These are phyloP conservation scores for Aspergillus funiculosus DNA, from an alignment of 495 filamentous ascomycete genomes.

Conservation along the genomic window DNA sequence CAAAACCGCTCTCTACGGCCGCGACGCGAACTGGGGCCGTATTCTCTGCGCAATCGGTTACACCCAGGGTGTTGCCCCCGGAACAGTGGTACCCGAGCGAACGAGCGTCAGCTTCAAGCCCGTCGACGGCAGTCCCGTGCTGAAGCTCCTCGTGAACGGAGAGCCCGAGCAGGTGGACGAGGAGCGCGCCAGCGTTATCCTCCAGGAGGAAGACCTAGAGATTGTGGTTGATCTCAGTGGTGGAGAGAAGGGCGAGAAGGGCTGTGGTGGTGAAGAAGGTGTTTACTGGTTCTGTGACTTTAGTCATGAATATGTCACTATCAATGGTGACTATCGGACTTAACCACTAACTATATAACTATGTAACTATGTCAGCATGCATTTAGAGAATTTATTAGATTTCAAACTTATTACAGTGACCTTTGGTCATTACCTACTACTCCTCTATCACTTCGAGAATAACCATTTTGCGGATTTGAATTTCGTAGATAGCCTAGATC, in stretches of 20 bases:
- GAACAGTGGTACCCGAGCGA: constrained; percentile 67
- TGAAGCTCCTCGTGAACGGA: constrained; percentile 83
- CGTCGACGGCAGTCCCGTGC: constrained; percentile 67
- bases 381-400: too few species aligned
- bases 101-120: constrained; percentile 92
- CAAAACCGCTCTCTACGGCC: constrained; percentile 94
- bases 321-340: constrained; percentile 88
- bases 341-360: constrained; percentile 29
- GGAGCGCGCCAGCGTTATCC: constrained; percentile 72
- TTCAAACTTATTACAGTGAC: too few species aligned
- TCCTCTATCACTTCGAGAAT: too few species aligned
- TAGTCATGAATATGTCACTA: constrained; percentile 94
- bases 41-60: constrained; percentile 95
- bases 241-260: constrained; percentile 41
- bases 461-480: too few species aligned
- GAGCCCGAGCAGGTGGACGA: constrained; percentile 94
- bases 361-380: too few species aligned
- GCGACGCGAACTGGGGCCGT: constrained; percentile 97
- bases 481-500: too few species aligned
- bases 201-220: constrained; percentile 81
- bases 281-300: constrained; percentile 96
- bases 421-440: too few species aligned
- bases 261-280: constrained; percentile 65
- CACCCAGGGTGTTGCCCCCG: constrained; percentile 59
- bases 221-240: constrained; percentile 64